Evolutionary conservation across 768 basidiomycete genomes (phyloP).

Genomic region (Exsudoporus frostii): DNA sequence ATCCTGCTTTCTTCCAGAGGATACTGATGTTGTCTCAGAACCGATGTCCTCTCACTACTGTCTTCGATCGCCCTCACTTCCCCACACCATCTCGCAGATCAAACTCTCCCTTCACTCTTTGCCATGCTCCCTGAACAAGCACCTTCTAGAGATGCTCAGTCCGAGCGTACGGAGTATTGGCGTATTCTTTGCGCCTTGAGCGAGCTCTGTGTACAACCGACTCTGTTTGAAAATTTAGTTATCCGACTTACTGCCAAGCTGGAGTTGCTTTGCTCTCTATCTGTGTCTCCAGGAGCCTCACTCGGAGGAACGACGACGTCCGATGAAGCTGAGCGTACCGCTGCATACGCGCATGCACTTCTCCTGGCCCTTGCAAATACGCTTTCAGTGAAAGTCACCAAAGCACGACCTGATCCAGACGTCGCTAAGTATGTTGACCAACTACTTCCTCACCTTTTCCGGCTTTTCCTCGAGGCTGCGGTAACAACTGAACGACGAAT

Average conservation of each 20-base stretch:
- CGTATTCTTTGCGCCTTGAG: constrained; percentile 65
- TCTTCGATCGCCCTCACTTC: constrained; percentile 54
- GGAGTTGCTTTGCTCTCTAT: constrained; percentile 55
- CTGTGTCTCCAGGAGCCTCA: constrained; percentile 8
- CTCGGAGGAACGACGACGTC: neutral
- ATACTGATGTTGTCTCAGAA: constrained; percentile 36
- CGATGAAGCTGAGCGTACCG: constrained; percentile 53
- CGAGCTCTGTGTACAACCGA: constrained; percentile 65
- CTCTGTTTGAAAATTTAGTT: constrained; percentile 83
- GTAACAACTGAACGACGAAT: constrained; percentile 26
- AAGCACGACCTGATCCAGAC: constrained; percentile 55
- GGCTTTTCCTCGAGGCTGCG: constrained; percentile 51
- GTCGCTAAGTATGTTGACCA: constrained; percentile 77
- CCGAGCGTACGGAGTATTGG: constrained; percentile 63
- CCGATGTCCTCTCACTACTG: constrained; percentile 60
- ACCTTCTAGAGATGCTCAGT: constrained; percentile 49
- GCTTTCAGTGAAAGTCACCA: constrained; percentile 48
- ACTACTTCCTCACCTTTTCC: constrained; percentile 69
- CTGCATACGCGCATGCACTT: constrained; percentile 85
- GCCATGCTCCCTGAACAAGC: constrained; percentile 65
- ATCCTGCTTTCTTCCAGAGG: neutral
- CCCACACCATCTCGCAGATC: constrained; percentile 63
- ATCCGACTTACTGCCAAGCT: constrained; percentile 76
- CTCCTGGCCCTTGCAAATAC: constrained; percentile 66
- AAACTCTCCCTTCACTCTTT: constrained; percentile 81